These are phyloP conservation scores for Xylariaceae sp. DNA, from an alignment of 2,329 filamentous ascomycete species.

Conservation along the genomic window DNA sequence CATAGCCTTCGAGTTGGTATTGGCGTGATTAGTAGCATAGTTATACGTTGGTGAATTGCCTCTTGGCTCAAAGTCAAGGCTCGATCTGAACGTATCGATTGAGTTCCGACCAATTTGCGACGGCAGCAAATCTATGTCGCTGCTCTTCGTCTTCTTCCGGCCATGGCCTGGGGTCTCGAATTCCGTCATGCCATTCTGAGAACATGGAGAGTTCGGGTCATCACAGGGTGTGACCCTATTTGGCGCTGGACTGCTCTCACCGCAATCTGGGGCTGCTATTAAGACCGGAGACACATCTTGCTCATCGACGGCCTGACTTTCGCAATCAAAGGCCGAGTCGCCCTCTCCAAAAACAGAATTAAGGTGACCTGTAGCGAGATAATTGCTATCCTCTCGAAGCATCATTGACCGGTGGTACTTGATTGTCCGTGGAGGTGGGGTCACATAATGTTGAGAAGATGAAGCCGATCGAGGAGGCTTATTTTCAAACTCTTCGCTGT, in stretches of 20 bases:
- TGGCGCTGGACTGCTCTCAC: slow-evolving; percentile 6
- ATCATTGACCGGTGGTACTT: slow-evolving; percentile 22
- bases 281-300: slow-evolving; percentile 4
- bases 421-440: slow-evolving; percentile 20
- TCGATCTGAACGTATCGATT: slow-evolving; percentile 31
- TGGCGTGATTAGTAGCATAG: slow-evolving; percentile 23
- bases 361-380: slow-evolving; percentile 24
- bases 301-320: slow-evolving; percentile 20
- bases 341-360: slow-evolving; percentile 23
- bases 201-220: slow-evolving; percentile 15
- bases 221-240: slow-evolving; percentile 11
- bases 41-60: slow-evolving; percentile 23
- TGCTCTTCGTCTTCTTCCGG: slow-evolving; percentile 20
- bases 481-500: slow-evolving; percentile 46
- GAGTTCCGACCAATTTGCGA: slow-evolving; percentile 31
- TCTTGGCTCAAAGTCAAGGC: slow-evolving; percentile 27
- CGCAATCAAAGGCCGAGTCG: slow-evolving; percentile 24
- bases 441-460: slow-evolving; percentile 20
- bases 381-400: slow-evolving; percentile 25
- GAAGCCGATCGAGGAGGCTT: slow-evolving; percentile 19
- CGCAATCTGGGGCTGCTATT: slow-evolving; percentile 3
- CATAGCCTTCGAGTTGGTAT: slow-evolving; percentile 24
- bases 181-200: slow-evolving; percentile 14
- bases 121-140: slow-evolving; percentile 32
- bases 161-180: slow-evolving; percentile 13